phyloP scores from a whole-genome alignment of 768 basidiomycete genomes.

The Mycena amicta region DNA sequence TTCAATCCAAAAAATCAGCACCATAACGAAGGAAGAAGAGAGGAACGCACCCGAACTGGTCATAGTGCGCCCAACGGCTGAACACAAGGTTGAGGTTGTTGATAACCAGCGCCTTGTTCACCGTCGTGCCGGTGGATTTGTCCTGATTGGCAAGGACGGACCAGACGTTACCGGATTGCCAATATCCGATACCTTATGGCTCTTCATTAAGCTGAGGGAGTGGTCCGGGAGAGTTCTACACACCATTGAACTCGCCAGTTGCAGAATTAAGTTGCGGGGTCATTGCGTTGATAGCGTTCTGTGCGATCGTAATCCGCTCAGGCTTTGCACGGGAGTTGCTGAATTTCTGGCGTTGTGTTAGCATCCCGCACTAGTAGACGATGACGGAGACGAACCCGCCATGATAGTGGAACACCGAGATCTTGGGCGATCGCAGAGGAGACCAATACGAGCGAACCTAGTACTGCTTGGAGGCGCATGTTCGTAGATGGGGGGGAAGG shows the following conservation, averaged over 20 bases:
- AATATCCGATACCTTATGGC: conserved; percentile 47
- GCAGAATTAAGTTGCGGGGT: conserved; percentile 37
- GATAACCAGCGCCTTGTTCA: conserved; percentile 40
- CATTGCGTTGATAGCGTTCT: conserved; percentile 45
- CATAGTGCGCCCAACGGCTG: conserved; percentile 40
- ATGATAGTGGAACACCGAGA: conserved; percentile 43
- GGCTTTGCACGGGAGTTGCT: conserved; percentile 38
- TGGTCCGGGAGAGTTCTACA: no score
- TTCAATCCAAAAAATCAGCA: background rate
- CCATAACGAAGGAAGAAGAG: background rate
- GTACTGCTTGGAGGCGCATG: conserved; percentile 2
- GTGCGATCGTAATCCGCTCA: conserved; percentile 44
- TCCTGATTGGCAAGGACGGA: conserved; percentile 55
- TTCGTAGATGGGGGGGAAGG: background rate
- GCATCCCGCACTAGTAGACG: background rate
- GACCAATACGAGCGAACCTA: conserved; percentile 2
- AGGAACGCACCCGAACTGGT: conserved; percentile 41
- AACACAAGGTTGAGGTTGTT: conserved; percentile 46
- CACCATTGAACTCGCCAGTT: conserved; percentile 48
- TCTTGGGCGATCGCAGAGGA: conserved; percentile 34
- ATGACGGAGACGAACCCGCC: conserved; percentile 41
- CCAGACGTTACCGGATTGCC: conserved; percentile 56
- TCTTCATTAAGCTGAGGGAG: no score
- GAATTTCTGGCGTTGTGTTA: conserved; percentile 44
- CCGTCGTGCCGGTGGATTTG: conserved; percentile 37